phyloP scores from a whole-genome alignment of 2,329 filamentous ascomycete species.

The Ceratocystis alfenasii region DNA sequence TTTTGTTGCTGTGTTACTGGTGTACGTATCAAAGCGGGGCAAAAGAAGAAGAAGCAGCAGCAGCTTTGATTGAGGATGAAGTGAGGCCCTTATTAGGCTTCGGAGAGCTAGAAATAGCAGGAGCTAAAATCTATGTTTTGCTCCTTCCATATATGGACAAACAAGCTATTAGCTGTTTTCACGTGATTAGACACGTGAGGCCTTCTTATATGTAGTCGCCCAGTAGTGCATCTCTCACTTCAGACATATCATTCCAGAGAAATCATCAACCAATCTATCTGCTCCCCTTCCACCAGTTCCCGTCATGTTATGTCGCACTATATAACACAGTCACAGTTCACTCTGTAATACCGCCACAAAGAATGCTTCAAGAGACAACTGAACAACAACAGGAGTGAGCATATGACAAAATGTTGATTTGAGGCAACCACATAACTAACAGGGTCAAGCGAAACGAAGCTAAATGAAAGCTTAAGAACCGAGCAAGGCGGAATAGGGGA shows the following conservation, averaged over 20 bases:
- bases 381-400: not conserved
- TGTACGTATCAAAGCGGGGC: slow-evolving; percentile 2
- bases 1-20: not conserved
- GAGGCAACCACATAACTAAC: not conserved
- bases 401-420: not conserved
- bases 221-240: too few relatives aligned
- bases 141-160: not conserved
- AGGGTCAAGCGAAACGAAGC: slow-evolving; percentile 5
- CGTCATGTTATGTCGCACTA: too few relatives aligned
- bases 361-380: not conserved
- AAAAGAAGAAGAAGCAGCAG: slow-evolving; percentile 6
- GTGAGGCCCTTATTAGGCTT: not conserved
- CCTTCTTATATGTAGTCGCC: too few relatives aligned
- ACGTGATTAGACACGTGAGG: too few relatives aligned
- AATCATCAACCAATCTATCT: too few relatives aligned
- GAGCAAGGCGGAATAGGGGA: not conserved
- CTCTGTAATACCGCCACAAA: not conserved
- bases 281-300: too few relatives aligned
- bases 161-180: not conserved
- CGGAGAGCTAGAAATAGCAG: not conserved
- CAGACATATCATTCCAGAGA: too few relatives aligned
- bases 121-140: not conserved
- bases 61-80: not conserved
- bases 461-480: not conserved
- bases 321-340: too few relatives aligned